Base-by-base conservation (phyloP, 2,329 filamentous ascomycete genomes). In the Curvularia spicifera region DNA sequence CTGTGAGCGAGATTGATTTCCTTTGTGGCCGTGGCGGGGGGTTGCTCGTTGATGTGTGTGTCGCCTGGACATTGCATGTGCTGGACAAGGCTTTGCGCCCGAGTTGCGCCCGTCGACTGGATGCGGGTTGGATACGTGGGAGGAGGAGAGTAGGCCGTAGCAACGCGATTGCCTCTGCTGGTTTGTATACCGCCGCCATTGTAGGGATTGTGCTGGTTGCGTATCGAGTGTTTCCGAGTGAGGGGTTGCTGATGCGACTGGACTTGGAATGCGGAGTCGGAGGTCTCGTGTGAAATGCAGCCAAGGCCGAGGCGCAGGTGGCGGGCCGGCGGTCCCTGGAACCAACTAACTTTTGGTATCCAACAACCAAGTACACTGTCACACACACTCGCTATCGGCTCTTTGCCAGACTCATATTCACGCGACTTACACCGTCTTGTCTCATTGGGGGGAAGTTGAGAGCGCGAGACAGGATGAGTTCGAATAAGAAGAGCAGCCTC, bases 1-100 rank as follows among this genome's bases (percentile, higher is more conserved):
- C 95, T 70, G 93, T 88, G 0, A 94, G 85, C 0, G 93, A 97
- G 26, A 97, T 87, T 39, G 87, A 83, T 70, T 85, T 88, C 53
- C 91, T 84, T 63, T 83, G 85, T 26, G 87, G 74, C 12, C 78
- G 71, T 12, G 82, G 61, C 5, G 65, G 53, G 4, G 70, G 60
- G 39, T 39, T 64, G 42, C 56, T 60, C 5, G 66, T 64, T 33
- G 68, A 70, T 59, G 61, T 73, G 15, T 72, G 71, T 10, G 73
- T 71, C 54, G 71, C 69, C 45, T 69, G 65, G n/a, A 63, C 53
- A 50, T 62, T 43, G 29, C 53, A 61, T 0, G 68, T 65, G 4
- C 72, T 69, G 37, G 72, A 72, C 60, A 74, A 74, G 35, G 68
- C 61, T 20, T 55, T 58, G 62, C 68, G 65, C n/a, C 49, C 52